Evolutionary conservation across 2,329 filamentous ascomycete genomes (phyloP).

Genomic region (Aspergillus viridinutans): DNA sequence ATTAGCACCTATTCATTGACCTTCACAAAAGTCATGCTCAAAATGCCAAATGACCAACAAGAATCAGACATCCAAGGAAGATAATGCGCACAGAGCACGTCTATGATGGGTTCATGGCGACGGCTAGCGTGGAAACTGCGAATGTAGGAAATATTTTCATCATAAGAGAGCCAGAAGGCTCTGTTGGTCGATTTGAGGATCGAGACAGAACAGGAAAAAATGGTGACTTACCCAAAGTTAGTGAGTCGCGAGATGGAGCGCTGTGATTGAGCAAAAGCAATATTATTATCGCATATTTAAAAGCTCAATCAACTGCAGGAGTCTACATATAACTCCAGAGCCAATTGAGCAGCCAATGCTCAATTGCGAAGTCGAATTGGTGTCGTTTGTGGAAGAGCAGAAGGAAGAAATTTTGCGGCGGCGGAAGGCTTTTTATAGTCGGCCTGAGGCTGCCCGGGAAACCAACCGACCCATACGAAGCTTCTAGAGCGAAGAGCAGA

Average conservation of each 20-base stretch:
- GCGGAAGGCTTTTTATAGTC: constrained; percentile 28
- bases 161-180: constrained; percentile 26
- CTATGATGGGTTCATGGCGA: constrained; percentile 34
- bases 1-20: constrained; percentile 11
- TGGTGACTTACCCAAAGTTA: constrained; percentile 17
- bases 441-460: constrained; percentile 30
- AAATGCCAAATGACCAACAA: constrained; percentile 4
- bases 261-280: not conserved
- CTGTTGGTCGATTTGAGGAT: constrained; percentile 15
- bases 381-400: constrained; percentile 10
- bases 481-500: constrained; percentile 21
- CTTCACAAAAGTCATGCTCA: constrained; percentile 6
- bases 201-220: constrained; percentile 6
- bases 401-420: constrained; percentile 23
- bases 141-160: constrained; percentile 43
- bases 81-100: constrained; percentile 32
- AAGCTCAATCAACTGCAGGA: not conserved
- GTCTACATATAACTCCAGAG: constrained; percentile 7
- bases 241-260: constrained; percentile 6
- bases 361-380: not conserved
- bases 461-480: constrained; percentile 24
- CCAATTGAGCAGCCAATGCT: not conserved
- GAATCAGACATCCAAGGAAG: constrained; percentile 39
- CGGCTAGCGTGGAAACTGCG: constrained; percentile 40
- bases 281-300: constrained; percentile 1